Percentiles rank a stretch among this genome's conserved stretches.
phyloP scores from a whole-genome alignment of 768 basidiomycete species.

The Boletellus ananas region DNA sequence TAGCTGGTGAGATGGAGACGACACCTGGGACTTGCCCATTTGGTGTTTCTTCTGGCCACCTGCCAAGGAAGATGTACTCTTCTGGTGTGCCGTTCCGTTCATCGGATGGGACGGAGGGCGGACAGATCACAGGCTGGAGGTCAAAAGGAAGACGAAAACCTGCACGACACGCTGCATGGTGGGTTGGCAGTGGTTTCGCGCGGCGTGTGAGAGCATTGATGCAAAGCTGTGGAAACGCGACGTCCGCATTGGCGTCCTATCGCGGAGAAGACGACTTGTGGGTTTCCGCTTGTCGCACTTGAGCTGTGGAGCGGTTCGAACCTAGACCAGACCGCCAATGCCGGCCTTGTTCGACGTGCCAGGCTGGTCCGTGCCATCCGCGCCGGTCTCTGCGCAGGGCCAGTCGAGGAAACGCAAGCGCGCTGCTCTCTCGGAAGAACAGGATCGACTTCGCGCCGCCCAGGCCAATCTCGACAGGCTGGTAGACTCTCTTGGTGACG shows the following conservation, averaged over 20 bases:
- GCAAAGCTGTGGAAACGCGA: slow-evolving; percentile 15
- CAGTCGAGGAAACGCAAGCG: slow-evolving; percentile 50
- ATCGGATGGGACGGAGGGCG: background rate
- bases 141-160: slow-evolving; percentile 4
- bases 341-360: slow-evolving; percentile 58
- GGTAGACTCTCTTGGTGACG: slow-evolving; percentile 44
- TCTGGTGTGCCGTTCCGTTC: background rate
- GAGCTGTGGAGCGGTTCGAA: background rate
- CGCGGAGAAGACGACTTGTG: background rate
- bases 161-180: slow-evolving; percentile 14
- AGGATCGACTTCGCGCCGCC: slow-evolving; percentile 35
- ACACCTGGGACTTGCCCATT: slow-evolving; percentile 6
- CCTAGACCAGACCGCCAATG: slow-evolving; percentile 15
- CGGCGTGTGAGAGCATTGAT: slow-evolving; percentile 17
- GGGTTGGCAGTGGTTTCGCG: slow-evolving; percentile 1
- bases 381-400: slow-evolving; percentile 35
- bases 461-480: slow-evolving; percentile 60
- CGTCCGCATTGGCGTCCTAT: slow-evolving; percentile 16
- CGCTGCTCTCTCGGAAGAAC: slow-evolving; percentile 37
- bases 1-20: slow-evolving; percentile 1
- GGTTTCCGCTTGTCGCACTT: no score
- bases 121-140: background rate
- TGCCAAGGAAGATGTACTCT: background rate
- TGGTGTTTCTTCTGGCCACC: slow-evolving; percentile 12
- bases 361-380: slow-evolving; percentile 58